A percentile compares a stretch with the other conserved stretches of the same genome.
phyloP scores from a whole-genome alignment of 2,329 filamentous ascomycete genomes.

The Diaporthe citrichinensis region DNA sequence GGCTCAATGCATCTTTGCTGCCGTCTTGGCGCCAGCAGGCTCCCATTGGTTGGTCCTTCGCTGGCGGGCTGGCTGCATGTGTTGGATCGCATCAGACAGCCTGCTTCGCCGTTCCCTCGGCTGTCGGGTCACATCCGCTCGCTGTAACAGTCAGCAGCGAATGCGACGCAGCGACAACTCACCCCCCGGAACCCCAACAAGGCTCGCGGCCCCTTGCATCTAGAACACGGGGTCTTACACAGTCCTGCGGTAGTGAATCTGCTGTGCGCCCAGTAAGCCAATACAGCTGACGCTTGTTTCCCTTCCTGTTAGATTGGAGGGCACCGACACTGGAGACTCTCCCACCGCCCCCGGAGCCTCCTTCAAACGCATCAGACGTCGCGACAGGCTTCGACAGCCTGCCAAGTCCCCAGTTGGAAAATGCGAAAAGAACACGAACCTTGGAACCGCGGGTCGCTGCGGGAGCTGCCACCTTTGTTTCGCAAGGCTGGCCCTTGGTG shows the following conservation, averaged over 20 bases:
- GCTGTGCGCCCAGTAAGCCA: neutral
- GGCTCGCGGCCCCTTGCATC: constrained; percentile 26
- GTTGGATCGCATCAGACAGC: constrained; percentile 13
- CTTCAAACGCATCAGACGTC: constrained; percentile 32
- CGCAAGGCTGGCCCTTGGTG: constrained; percentile 25
- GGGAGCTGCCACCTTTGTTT: constrained; percentile 32
- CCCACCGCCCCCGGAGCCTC: neutral
- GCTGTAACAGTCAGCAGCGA: neutral
- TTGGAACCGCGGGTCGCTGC: constrained; percentile 12
- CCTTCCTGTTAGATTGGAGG: constrained; percentile 9
- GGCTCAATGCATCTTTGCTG: constrained; percentile 27
- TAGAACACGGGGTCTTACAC: neutral
- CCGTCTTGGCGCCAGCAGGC: constrained; percentile 18
- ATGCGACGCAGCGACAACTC: neutral
- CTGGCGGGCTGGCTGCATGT: neutral
- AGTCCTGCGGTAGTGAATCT: neutral
- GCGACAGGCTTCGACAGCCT: constrained; percentile 15
- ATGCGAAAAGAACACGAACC: constrained; percentile 20
- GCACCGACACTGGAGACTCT: constrained; percentile 1
- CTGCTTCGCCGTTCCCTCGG: constrained; percentile 17
- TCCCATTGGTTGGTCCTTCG: constrained; percentile 14
- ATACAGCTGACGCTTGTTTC: neutral
- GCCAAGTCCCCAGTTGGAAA: constrained; percentile 8
- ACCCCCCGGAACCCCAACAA: neutral
- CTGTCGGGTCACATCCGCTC: constrained; percentile 18